These are phyloP conservation scores for Cercospora sp. DNA, from an alignment of 2,329 filamentous ascomycete species.

Conservation along the genomic window DNA sequence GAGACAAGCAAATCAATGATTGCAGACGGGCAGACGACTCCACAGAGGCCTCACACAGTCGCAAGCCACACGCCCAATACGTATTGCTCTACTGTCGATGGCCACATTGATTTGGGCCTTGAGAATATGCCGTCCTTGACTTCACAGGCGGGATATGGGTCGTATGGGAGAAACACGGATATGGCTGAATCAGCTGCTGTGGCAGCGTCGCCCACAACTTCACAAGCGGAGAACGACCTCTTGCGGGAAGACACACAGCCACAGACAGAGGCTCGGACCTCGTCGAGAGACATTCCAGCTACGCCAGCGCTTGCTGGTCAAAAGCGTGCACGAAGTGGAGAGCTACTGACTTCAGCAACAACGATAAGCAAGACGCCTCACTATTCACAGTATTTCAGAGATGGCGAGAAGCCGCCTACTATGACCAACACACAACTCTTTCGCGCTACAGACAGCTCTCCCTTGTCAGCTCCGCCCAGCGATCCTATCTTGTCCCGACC, in stretches of 20 bases:
- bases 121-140: slow-evolving; percentile 18
- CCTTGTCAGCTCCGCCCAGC: slow-evolving; percentile 40
- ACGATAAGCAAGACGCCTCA: slow-evolving; percentile 43
- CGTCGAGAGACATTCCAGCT: slow-evolving; percentile 38
- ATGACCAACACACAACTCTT: slow-evolving; percentile 51
- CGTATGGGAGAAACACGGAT: neutral
- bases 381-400: slow-evolving; percentile 43
- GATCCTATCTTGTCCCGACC: slow-evolving; percentile 49
- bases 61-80: slow-evolving; percentile 25
- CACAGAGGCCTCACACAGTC: slow-evolving; percentile 8
- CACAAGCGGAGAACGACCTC: slow-evolving; percentile 28
- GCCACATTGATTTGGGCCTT: slow-evolving; percentile 13
- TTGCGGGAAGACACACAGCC: slow-evolving; percentile 23
- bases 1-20: slow-evolving; percentile 44
- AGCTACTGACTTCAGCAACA: slow-evolving; percentile 46
- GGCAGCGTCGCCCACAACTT: slow-evolving; percentile 24
- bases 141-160: slow-evolving; percentile 6
- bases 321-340: slow-evolving; percentile 43
- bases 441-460: slow-evolving; percentile 48
- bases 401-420: slow-evolving; percentile 31
- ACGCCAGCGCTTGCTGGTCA: slow-evolving; percentile 46
- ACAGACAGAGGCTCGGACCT: slow-evolving; percentile 30
- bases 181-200: neutral
- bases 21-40: slow-evolving; percentile 9
- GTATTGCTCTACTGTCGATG: slow-evolving; percentile 19